A percentile compares a stretch with the other conserved stretches of the same genome.
These are phyloP conservation scores for Cryptococcus sp. DNA, from an alignment of 1,284 basidiomycete species.

Conservation along the genomic window DNA sequence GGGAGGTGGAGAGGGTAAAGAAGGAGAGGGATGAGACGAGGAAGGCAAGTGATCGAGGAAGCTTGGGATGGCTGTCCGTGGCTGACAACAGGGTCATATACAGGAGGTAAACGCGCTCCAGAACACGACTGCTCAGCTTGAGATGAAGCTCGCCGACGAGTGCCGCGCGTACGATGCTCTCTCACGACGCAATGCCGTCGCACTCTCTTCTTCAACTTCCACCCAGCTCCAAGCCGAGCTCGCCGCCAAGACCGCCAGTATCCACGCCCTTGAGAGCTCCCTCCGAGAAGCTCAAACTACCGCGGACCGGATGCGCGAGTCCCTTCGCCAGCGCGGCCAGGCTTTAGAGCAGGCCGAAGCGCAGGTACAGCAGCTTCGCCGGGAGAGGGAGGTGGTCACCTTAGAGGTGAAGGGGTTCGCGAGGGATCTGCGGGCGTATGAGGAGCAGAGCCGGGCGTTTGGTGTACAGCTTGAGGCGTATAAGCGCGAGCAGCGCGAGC, in stretches of 20 bases:
- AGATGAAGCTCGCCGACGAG: constrained; percentile 18
- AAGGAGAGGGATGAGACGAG: constrained; percentile 13
- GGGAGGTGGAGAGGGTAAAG: constrained; percentile 5
- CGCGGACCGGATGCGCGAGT: constrained; percentile 14
- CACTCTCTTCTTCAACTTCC: background rate
- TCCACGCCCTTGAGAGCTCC: constrained; percentile 12
- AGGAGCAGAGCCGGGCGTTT: constrained; percentile 55
- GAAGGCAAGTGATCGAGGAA: constrained; percentile 7
- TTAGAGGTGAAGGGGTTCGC: constrained; percentile 37
- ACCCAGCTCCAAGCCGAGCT: constrained; percentile 19
- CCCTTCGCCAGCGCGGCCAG: constrained; percentile 10
- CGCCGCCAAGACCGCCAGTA: constrained; percentile 19
- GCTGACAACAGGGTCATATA: background rate
- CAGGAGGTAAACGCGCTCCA: constrained; percentile 14
- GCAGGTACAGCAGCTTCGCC: constrained; percentile 12
- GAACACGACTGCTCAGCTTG: constrained; percentile 15
- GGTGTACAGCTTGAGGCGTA: constrained; percentile 60
- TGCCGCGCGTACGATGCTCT: constrained; percentile 16
- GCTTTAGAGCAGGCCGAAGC: constrained; percentile 22
- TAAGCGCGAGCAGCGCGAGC: constrained; percentile 43
- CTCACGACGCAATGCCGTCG: constrained; percentile 8
- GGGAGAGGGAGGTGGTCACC: constrained; percentile 19
- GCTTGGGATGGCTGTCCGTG: background rate
- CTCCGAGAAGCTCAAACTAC: constrained; percentile 15
- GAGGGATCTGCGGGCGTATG: constrained; percentile 39